Evolutionary conservation across 2,329 filamentous ascomycete species (phyloP), one percentile per base, ranked within the genome.

Genomic region (Fusarium sp.): DNA sequence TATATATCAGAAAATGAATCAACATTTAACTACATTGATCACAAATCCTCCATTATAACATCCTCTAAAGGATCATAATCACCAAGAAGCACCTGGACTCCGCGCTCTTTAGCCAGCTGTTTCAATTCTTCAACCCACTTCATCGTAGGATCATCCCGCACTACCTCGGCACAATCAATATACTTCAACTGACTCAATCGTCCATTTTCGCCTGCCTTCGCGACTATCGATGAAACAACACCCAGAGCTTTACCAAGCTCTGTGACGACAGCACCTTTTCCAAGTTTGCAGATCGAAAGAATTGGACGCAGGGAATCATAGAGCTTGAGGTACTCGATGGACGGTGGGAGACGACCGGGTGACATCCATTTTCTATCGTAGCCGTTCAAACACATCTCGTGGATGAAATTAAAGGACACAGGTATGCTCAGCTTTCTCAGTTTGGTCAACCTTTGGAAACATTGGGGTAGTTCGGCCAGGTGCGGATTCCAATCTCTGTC

Each of bases 141-240:
- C 1, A 25, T 8, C 2, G 2, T 2, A 2, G 20, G 34, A 14
- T 45, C 29, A 1, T 63, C 9, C 2, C 22, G 5, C 18, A 64
- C 9, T 25, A 22, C 59, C 2, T 25, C 7, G 0, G 8, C 2
- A 14, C 30, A 44, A 8, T 64, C 49, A 0, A 64, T 7, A 9
- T 9, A 14, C 3, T 49, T 48, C 5, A 64, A 12, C 2, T 49
- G 40, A 9, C 2, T 20, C 1, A 64, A 25, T 8, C n/a, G 12
- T 4, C 37, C 24, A 0, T 27, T 4, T 9, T 10, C 18, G 3
- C 59, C 37, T 0, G 20, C 7, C n/a, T 49, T 12, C 2, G 4
- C 6, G 1, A 64, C 3, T 2, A 64, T 7, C 4, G 16, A 0
- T 2, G 63, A 6, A 4, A 32, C 30, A 5, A 14, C 10, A 4